A percentile compares a stretch with the other conserved stretches of the same genome.
Conservation (phyloP, 139 green algal genomes). For the Nannochloris sp. region DNA sequence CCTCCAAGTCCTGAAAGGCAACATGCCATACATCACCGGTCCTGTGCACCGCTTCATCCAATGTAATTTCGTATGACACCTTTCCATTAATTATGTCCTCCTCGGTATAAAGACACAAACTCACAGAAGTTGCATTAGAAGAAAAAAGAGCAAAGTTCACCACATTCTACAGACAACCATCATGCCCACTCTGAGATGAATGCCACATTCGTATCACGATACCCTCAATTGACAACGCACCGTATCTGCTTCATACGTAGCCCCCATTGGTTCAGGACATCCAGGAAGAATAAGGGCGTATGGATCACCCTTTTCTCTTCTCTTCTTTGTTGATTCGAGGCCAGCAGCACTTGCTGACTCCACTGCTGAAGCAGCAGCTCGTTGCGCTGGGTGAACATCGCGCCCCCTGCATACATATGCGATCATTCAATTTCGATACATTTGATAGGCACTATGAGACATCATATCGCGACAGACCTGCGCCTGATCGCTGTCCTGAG, state of each 20-base stretch:
- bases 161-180: constrained; percentile 11
- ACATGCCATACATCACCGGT: constrained; percentile 84
- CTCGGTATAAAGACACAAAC: constrained; percentile 77
- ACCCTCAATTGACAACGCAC: neutral
- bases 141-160: constrained; percentile 82
- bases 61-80: constrained; percentile 50
- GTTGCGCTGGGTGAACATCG: too few species aligned
- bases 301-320: neutral
- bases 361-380: neutral
- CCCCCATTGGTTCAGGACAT: neutral
- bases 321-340: neutral
- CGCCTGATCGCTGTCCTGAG: too few species aligned
- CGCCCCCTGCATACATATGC: too few species aligned
- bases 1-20: constrained; percentile 47
- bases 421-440: too few species aligned
- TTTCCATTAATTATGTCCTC: constrained; percentile 53
- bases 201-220: neutral
- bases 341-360: neutral
- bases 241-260: neutral
- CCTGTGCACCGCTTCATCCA: constrained; percentile 63
- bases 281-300: neutral
- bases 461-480: too few species aligned
- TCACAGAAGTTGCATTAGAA: constrained; percentile 47
- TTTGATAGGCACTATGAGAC: too few species aligned
- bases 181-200: neutral